Base-by-base conservation (phyloP, 495 filamentous ascomycete genomes). In the Saxispiralis lemnorum region DNA sequence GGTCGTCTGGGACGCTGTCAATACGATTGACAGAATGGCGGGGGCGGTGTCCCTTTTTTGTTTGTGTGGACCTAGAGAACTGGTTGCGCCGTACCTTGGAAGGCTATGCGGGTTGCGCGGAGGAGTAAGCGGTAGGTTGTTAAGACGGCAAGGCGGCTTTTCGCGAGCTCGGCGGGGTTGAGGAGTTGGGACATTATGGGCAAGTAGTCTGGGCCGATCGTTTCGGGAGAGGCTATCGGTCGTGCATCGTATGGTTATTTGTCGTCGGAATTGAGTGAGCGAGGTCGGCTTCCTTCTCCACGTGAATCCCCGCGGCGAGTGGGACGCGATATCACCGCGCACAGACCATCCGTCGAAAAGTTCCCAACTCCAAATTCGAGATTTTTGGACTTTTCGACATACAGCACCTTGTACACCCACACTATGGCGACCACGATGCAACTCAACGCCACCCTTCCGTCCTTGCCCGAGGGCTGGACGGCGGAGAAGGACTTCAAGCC, bases 401-500 rank as follows among this genome's bases (percentile, higher is more conserved):
- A 28, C 24, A 28, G 4, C 24, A 28, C 24, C 34, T 38, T 45
- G n/a, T n/a, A n/a, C 24, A 42, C 15, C 44, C 33, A 37, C 51
- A 63, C 61, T 66, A 80, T 64, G 70, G 75, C 24, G 24, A 9
- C 83, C 58, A 64, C 82, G 57, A 76, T 85, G 63, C 81, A 89
- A 68, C 71, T 89, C 39, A 77, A 78, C 49, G 92, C 95, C 65
- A 68, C 82, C 11, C 72, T 95, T 15, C 88, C 88, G 16, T 53
- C 73, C 50, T 70, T 96, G 45, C 76, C 86, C 32, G 69, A 73
- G 53, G 83, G 77, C 51, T 96, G 89, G 89, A 60, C 71, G 35
- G 81, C 75, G 33, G 85, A 94, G 51, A 88, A 86, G 61, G 81
- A 93, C 62, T 94, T 94, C 70, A 84, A 89, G 65, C 61, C 79